Conservation (phyloP, 345 rosid species). For the Excoecaria agallocha region DNA sequence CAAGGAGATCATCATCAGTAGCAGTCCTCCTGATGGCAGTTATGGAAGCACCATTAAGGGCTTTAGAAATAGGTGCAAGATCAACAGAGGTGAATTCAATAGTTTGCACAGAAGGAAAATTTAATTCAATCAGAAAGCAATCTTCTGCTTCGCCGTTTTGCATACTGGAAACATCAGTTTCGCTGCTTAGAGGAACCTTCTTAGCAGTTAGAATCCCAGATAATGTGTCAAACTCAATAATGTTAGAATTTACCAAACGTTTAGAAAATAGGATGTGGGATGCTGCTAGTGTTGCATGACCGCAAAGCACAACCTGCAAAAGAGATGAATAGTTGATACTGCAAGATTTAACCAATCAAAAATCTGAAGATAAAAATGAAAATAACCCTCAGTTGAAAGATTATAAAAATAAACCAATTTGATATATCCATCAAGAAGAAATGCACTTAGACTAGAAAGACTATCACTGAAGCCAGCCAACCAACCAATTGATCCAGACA, state of each 20-base stretch:
- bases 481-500: no score
- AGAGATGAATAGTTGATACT: neutral
- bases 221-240: conserved; percentile 60
- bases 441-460: no score
- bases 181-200: conserved; percentile 32
- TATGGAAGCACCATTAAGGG: conserved; percentile 47
- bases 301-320: conserved; percentile 64
- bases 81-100: conserved; percentile 35
- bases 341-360: neutral
- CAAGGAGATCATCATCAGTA: conserved; percentile 37
- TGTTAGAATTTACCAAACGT: conserved; percentile 47
- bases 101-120: conserved; percentile 44
- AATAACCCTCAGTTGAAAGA: no score
- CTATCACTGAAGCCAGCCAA: no score
- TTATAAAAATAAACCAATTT: no score
- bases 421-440: no score
- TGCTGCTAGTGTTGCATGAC: conserved; percentile 87
- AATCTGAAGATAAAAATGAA: no score
- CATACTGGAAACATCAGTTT: conserved; percentile 12
- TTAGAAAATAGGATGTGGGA: conserved; percentile 62
- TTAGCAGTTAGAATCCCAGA: conserved; percentile 69
- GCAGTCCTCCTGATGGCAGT: conserved; percentile 52
- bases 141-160: conserved; percentile 34
- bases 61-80: conserved; percentile 34
- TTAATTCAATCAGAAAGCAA: conserved; percentile 44